phyloP scores from a whole-genome alignment of 1,284 basidiomycete genomes.

The Stygiomarasmius scandens region DNA sequence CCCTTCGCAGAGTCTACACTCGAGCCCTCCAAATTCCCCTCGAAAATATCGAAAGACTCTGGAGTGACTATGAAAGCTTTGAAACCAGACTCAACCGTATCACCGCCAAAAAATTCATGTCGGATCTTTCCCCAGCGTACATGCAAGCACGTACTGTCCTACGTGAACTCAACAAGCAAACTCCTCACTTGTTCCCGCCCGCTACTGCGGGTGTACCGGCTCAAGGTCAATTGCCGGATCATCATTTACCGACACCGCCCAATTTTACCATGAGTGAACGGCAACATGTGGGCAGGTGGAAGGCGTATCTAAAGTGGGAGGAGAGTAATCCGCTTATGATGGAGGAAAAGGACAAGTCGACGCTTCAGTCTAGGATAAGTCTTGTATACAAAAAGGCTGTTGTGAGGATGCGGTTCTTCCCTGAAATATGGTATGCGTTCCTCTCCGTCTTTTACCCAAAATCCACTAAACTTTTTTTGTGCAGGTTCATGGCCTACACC shows the following conservation, averaged over 20 bases:
- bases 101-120: slow-evolving; percentile 94
- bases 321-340: slow-evolving; percentile 92
- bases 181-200: slow-evolving; percentile 64
- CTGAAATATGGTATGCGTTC: slow-evolving; percentile 83
- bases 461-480: neutral
- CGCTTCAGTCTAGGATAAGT: slow-evolving; percentile 72
- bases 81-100: slow-evolving; percentile 91
- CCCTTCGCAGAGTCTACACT: slow-evolving; percentile 90
- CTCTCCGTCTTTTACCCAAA: neutral
- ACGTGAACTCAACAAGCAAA: slow-evolving; percentile 80
- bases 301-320: slow-evolving; percentile 93
- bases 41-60: slow-evolving; percentile 90
- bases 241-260: slow-evolving; percentile 74
- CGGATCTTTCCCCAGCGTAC: slow-evolving; percentile 74
- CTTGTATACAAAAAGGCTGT: slow-evolving; percentile 88
- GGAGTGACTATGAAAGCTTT: slow-evolving; percentile 95
- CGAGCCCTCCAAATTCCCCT: slow-evolving; percentile 93
- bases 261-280: slow-evolving; percentile 78
- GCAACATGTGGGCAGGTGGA: slow-evolving; percentile 83
- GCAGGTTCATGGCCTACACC: slow-evolving; percentile 87
- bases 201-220: slow-evolving; percentile 30
- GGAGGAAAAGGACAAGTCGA: slow-evolving; percentile 79
- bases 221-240: slow-evolving; percentile 37
- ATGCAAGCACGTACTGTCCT: slow-evolving; percentile 94
- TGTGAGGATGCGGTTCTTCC: slow-evolving; percentile 91